Evolutionary conservation across 108 stramenopile species (phyloP), one percentile per base, ranked within the genome.

Genomic region (Cyclotella kingstonii): DNA sequence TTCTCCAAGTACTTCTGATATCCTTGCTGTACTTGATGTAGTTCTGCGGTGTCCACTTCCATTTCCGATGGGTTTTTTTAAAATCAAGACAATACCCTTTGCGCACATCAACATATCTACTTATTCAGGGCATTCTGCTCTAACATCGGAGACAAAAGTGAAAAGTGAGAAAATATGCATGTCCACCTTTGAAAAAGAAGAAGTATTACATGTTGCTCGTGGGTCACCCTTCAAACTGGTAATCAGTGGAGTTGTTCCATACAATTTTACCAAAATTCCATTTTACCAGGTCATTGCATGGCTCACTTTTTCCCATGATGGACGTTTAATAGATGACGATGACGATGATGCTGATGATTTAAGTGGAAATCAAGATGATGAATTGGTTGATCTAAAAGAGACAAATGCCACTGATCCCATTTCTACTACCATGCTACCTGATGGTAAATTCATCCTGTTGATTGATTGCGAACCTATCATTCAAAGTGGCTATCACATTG

Each of bases 231-330:
- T 60, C 15, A 60, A 54, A 35, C 22, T 70, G 21, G 22, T 70
- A 4, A 12, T 52, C 8, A 61, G 51, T 46, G 68, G 68, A 3
- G 29, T 61, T 25, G 10, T 70, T 5, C 68, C 68, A 25, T 42
- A 38, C 1, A 25, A 43, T 6, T 53, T 52, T 22, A 14, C 68
- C 10, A 40, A 42, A 22, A 8, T 70, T 12, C 2, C 34, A 28
- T 45, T 70, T 29, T 70, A 21, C 40, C 51, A 61, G 28, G 38
- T 61, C 33, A 51, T 60, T 35, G 68, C 68, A 14, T 60, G 68
- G 59, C 2, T 23, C 8, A 50, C 14, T 46, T 29, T 70, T 12
- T 15, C 27, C 22, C 61, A 38, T 26, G 42, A 46, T 47, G 68
- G 68, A 34, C 50, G 11, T 3, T 10, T 70, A 17, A 29, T 38